Percentiles rank a stretch among this genome's conserved stretches.
Conservation (phyloP, 2,329 filamentous ascomycete species). For the Fusarium poae region DNA sequence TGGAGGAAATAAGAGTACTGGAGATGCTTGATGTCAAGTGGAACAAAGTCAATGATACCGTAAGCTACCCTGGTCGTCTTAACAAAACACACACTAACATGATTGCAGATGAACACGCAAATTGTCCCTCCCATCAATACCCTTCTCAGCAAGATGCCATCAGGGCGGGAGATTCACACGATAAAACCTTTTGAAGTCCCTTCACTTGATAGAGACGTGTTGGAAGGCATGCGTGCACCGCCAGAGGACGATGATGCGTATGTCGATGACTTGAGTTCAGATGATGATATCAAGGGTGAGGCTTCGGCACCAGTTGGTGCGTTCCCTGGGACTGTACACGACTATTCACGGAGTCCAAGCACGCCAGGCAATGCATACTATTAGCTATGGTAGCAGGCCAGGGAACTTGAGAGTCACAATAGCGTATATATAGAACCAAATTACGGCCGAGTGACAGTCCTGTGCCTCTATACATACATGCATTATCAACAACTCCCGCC, state of each 20-base stretch:
- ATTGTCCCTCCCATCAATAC: slow-evolving; percentile 77
- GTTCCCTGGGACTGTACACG: slow-evolving; percentile 62
- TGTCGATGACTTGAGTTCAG: slow-evolving; percentile 55
- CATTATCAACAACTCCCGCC: background rate
- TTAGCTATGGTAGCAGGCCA: slow-evolving; percentile 25
- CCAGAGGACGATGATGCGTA: slow-evolving; percentile 54
- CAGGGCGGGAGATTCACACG: slow-evolving; percentile 86
- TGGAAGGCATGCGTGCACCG: slow-evolving; percentile 70
- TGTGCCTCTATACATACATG: background rate
- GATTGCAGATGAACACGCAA: slow-evolving; percentile 80
- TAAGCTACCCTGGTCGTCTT: slow-evolving; percentile 57
- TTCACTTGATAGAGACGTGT: slow-evolving; percentile 70
- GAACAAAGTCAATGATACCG: slow-evolving; percentile 92
- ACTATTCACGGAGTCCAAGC: slow-evolving; percentile 53
- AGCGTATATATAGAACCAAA: background rate
- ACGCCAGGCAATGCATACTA: slow-evolving; percentile 57
- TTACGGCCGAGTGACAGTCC: background rate
- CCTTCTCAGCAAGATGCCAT: slow-evolving; percentile 83
- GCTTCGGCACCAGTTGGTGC: slow-evolving; percentile 59
- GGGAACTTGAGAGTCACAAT: too few relatives aligned
- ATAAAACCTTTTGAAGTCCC: slow-evolving; percentile 77
- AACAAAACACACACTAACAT: slow-evolving; percentile 13
- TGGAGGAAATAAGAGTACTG: slow-evolving; percentile 87
- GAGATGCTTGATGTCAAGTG: slow-evolving; percentile 91
- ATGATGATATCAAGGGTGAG: slow-evolving; percentile 53